phyloP scores from a whole-genome alignment of 23 red algal genomes.

The Agarophyton chilense region DNA sequence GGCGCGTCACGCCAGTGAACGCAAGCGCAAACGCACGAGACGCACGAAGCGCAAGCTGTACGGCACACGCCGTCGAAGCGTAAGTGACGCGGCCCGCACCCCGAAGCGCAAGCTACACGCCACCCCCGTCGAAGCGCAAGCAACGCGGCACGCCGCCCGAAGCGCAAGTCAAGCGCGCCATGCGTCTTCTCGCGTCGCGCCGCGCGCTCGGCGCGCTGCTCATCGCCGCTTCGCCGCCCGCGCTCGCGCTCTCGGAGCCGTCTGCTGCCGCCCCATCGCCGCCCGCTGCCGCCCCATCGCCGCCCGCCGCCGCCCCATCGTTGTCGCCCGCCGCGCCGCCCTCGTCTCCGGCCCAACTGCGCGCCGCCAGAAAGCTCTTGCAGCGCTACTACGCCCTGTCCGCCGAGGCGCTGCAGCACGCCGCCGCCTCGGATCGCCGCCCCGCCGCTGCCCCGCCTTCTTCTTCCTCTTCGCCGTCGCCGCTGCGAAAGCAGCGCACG shows the following conservation, averaged over 20 bases:
- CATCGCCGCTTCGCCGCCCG: not conserved
- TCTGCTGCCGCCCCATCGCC: not conserved
- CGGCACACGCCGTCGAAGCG: too few relatives aligned
- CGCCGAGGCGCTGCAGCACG: constrained; percentile 13
- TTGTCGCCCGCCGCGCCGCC: not conserved
- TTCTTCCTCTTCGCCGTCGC: not conserved
- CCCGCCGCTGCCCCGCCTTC: not conserved
- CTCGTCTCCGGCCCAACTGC: not conserved
- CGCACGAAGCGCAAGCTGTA: too few relatives aligned
- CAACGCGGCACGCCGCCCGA: too few relatives aligned
- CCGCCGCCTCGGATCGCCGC: not conserved
- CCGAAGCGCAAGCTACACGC: too few relatives aligned
- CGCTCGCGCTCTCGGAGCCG: not conserved
- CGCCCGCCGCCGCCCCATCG: not conserved
- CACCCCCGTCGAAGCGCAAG: too few relatives aligned
- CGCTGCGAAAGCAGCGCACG: not conserved
- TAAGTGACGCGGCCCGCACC: too few relatives aligned
- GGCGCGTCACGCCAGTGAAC: too few relatives aligned
- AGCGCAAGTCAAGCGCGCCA: too few relatives aligned
- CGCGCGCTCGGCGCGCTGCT: constrained; percentile 14
- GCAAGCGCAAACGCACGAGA: too few relatives aligned
- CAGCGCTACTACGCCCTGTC: constrained; percentile 62
- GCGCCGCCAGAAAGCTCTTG: constrained; percentile 3
- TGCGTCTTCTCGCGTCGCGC: not conserved
- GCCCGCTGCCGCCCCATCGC: not conserved